Base-by-base conservation (phyloP, 1,284 basidiomycete genomes). In the Ceraceosorus guamensis region DNA sequence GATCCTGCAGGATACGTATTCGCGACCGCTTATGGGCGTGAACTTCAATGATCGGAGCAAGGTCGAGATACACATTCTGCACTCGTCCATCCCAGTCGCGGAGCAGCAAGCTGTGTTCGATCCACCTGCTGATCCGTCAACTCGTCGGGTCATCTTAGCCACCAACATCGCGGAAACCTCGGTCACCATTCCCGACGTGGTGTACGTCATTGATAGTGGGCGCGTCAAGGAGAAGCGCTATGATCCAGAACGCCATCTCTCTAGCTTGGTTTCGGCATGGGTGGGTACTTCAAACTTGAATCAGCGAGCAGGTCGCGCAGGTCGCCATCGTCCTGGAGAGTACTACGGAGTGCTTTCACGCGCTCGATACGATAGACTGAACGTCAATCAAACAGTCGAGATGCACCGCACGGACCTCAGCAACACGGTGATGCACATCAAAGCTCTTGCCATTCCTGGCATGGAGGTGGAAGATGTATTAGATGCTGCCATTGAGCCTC, bases 111-210 rank as follows among this genome's bases (percentile, higher is more conserved):
- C 85, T 57, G 87, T 97, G 56, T 96, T 97, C 76, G 85, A 70
- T 53, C 69, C 67, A 5, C 63, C 66, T 14, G 64, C 65, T 16
- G 59, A 63, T 55, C 44, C 58, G 24, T 88, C 89, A 16, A 82
- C 91, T 18, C 85, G 92, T 60, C 62, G 70, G 6, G 67, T 97
- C 72, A 93, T 96, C 65, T 81, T 96, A 44, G 84, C 92, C 3
- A 97, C 92, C 48, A 97, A 96, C 77, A 93, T 97, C 59, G 93
- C 92, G 11, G 92, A 97, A 79, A 95, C 91, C 1, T 91, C 89
- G 5, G 83, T 97, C 66, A 97, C 92, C 1, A 96, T 97, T 65
- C 92, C 92, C 1, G 89, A 96, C 71, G 91, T 96, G 32, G 91
- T 95, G 5, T 92, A 90, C 72, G 92, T 97, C 49, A 85, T 96